Evolutionary conservation across 108 stramenopile species (phyloP).

Genomic region (Nitzschia sp.): DNA sequence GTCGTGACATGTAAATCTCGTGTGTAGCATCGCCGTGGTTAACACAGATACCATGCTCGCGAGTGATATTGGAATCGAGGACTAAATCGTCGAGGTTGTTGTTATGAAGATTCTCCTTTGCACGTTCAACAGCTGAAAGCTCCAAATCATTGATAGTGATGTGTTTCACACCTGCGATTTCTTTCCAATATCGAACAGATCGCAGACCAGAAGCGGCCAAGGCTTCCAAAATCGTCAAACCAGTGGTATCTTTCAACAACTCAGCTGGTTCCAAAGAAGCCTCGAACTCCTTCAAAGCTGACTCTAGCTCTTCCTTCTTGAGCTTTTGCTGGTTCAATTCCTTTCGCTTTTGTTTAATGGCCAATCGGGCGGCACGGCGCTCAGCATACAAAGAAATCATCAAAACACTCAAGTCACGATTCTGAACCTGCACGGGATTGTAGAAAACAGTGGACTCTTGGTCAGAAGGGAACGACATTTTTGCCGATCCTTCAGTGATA

Average conservation of each 20-base stretch:
- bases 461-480: slow-evolving; percentile 67
- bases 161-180: slow-evolving; percentile 86
- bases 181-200: slow-evolving; percentile 94
- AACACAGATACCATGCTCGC: slow-evolving; percentile 61
- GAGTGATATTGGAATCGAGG: slow-evolving; percentile 67
- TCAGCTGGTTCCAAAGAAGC: slow-evolving; percentile 7
- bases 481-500: slow-evolving; percentile 67
- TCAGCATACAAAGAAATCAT: slow-evolving; percentile 88
- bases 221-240: slow-evolving; percentile 92
- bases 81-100: slow-evolving; percentile 76
- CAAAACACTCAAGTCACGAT: slow-evolving; percentile 90
- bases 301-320: slow-evolving; percentile 19
- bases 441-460: slow-evolving; percentile 91
- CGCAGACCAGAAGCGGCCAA: slow-evolving; percentile 96
- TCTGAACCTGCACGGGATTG: slow-evolving; percentile 98
- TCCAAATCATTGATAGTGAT: slow-evolving; percentile 93
- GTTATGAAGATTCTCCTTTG: slow-evolving; percentile 63
- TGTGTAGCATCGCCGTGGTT: slow-evolving; percentile 78
- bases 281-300: slow-evolving; percentile 24
- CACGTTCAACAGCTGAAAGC: slow-evolving; percentile 72
- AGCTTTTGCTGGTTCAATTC: slow-evolving; percentile 43
- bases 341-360: slow-evolving; percentile 50
- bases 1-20: slow-evolving; percentile 75
- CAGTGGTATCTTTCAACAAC: slow-evolving; percentile 30
- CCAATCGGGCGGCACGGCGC: slow-evolving; percentile 62